These are phyloP conservation scores for Gonapodya sp. DNA, from an alignment of 192 early-diverging fungal genomes.

Conservation along the genomic window DNA sequence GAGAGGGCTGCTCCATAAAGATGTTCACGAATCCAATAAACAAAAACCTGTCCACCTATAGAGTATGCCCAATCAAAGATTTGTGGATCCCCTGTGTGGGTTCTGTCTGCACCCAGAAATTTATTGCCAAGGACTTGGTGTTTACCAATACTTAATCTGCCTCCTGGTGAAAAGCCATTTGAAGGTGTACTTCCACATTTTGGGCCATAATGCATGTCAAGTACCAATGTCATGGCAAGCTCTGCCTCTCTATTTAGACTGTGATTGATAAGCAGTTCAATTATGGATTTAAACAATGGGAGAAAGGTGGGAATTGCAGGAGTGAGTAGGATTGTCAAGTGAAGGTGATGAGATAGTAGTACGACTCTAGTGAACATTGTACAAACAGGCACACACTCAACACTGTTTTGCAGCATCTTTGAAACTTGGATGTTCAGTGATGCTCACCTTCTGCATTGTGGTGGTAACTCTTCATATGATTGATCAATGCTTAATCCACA, in stretches of 20 bases:
- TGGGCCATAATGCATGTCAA: neutral
- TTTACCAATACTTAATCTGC: neutral
- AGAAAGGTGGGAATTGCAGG: neutral
- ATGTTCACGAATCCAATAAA: neutral
- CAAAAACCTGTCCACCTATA: neutral
- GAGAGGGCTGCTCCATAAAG: neutral
- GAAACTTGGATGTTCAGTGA: neutral
- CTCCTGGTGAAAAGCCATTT: no score
- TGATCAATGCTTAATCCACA: neutral
- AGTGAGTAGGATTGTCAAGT: neutral
- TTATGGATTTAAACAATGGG: neutral
- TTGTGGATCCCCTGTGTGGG: neutral
- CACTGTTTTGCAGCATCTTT: neutral
- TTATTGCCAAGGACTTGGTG: neutral
- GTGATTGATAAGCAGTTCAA: neutral
- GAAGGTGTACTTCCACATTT: neutral
- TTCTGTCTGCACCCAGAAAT: no score
- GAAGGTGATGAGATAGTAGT: neutral
- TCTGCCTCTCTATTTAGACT: neutral
- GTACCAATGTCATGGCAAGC: neutral
- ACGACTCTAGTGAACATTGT: neutral
- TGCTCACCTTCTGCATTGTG: neutral
- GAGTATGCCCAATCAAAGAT: neutral
- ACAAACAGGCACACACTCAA: neutral
- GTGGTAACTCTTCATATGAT: neutral